Base-by-base conservation (phyloP, 495 filamentous ascomycete species). In the Neurospora intermedia region DNA sequence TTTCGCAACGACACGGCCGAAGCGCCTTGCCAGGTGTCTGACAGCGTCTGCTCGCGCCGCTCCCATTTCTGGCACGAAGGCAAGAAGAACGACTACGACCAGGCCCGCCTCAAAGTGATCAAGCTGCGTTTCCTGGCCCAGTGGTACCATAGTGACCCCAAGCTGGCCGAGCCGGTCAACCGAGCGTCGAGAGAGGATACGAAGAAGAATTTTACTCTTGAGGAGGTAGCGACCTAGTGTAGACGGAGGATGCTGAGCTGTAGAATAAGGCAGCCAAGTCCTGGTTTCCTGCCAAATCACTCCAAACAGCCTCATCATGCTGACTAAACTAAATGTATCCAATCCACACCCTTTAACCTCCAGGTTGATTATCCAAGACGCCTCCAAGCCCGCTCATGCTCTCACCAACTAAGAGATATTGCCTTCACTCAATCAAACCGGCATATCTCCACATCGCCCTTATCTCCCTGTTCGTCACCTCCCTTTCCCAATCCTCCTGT, bases 31-130 rank as follows among this genome's bases (percentile, higher is more conserved):
- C 73, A 74, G 6, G 84, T 88, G n/a, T 70, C 79, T 31, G 85
- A 89, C 78, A 84, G 81, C 62, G 77, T 87, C 62, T 82, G 87
- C 35, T 81, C 81, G 70, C 83, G 86, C 48, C 88, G 89, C 77
- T 82, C 82, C 82, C 85, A 89, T 75, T 88, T 82, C 78, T 85
- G 80, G 77, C 87, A 87, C 59, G 87, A 89, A 73, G 87, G 84
- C 23, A 86, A 87, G 74, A 79, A 78, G 70, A 83, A 76, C 66
- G 87, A 89, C 48, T 89, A 89, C 74, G 80, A 81, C 9, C 88
- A 89, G 77, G 82, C 84, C 7, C 79, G 79, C 41, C 81, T 78
- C 48, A 72, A 70, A 2, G 70, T 75, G 62, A 78, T 79, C 20
- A 75, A 78, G 77, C 78, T 77, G 62, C 1, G 71, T 40, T 43